Evolutionary conservation across 2,329 filamentous ascomycete species (phyloP), one percentile per base, ranked within the genome.

Genomic region (Alternaria arbusti): DNA sequence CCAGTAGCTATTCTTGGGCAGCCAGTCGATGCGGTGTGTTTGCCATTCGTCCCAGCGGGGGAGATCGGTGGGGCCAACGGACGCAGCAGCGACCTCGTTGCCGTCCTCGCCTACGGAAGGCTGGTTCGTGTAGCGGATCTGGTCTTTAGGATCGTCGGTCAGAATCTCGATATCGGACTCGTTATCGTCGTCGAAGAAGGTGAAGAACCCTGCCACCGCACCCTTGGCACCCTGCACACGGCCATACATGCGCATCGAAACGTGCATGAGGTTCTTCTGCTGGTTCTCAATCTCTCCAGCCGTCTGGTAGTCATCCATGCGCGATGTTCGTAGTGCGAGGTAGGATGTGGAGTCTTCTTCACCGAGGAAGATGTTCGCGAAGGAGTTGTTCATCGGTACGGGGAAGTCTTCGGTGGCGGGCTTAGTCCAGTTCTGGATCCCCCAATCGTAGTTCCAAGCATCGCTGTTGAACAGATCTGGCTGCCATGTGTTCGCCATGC

Each of bases 1-100:
- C 87, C 87, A 90, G 22, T 83, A 83, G 57, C 83, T 87, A 51
- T 81, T 74, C 20, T 80, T 78, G 0, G 85, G 82, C 1, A 84
- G 83, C 88, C 88, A 90, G 74, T 90, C 88, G 47, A 89, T 82
- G 23, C 88, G 82, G 72, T 89, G 86, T 3, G 85, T 84, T 23
- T 86, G 83, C 87, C 87, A 90, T 26, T 86, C 80, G 52, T 84
- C 81, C 86, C 86, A 88, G 26, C 78, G 75, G 17, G 80, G 65
- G 2, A 87, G 84, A 44, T 86, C 74, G 3, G 81, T 85, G 11
- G 80, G 81, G 65, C 85, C 86, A 8, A 78, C 70, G 1, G 86
- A 86, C 1, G 87, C 84, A 25, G 79, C 73, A 5, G 81, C 72
- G 46, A 86, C 77, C 30, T 83, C 80, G 36, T 83, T 78, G 28